Evolutionary conservation across 139 green algal species (phyloP).

Genomic region (Volvox africanus): DNA sequence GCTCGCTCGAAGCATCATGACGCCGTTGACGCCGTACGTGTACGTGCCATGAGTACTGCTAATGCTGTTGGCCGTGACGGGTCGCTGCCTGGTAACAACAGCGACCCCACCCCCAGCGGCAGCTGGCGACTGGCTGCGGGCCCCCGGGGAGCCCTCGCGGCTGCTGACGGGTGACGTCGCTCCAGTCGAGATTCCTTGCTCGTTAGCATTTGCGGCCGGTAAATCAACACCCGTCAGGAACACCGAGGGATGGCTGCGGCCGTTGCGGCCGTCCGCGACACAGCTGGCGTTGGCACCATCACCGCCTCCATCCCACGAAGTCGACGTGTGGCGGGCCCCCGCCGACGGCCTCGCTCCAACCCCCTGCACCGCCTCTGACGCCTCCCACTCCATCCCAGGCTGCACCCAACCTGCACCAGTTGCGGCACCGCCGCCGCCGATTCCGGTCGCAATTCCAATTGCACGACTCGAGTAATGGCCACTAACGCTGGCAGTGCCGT

Average conservation of each 20-base stretch:
- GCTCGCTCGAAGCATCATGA: not conserved
- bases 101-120: not conserved
- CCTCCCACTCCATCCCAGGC: conserved; percentile 15
- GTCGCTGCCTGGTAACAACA: not conserved
- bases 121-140: not conserved
- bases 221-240: conserved; percentile 15
- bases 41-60: not conserved
- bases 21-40: not conserved
- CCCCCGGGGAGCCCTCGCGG: not conserved
- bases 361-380: not conserved
- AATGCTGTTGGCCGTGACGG: not conserved
- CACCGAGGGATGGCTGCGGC: not conserved
- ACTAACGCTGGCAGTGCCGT: not conserved
- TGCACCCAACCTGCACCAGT: not conserved
- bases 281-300: not conserved
- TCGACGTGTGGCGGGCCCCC: not conserved
- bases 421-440: not conserved
- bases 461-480: not conserved
- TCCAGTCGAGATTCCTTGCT: not conserved
- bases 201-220: not conserved
- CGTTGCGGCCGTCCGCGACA: not conserved
- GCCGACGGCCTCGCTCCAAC: not conserved
- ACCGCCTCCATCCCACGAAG: not conserved
- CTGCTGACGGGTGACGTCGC: not conserved
- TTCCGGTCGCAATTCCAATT: not conserved